A percentile compares a stretch with the other conserved stretches of the same genome.
phyloP scores from a whole-genome alignment of 2,329 filamentous ascomycete species.

The Plectosphaerella sp. region DNA sequence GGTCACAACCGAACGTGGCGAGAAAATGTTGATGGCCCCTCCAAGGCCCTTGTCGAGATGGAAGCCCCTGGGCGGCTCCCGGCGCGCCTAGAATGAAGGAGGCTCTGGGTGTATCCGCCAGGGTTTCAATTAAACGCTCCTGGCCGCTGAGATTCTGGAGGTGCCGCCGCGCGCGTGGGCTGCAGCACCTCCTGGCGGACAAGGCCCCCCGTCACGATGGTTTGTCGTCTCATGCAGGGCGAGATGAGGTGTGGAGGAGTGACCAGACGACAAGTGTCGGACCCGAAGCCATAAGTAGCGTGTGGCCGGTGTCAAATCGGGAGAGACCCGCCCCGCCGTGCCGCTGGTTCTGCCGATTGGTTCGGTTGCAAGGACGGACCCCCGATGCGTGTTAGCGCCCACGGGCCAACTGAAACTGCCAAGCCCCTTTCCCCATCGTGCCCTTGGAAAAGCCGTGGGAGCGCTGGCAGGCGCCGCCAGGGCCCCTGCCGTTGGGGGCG shows the following conservation, averaged over 20 bases:
- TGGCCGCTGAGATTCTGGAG: too few relatives aligned
- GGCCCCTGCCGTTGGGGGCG: too few relatives aligned
- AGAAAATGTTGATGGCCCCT: too few relatives aligned
- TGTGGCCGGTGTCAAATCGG: background rate
- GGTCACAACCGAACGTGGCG: too few relatives aligned
- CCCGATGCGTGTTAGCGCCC: background rate
- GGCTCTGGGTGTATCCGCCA: slow-evolving; percentile 1
- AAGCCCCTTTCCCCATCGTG: background rate
- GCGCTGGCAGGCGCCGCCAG: too few relatives aligned
- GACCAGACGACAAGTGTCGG: background rate
- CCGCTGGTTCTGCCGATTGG: slow-evolving; percentile 2
- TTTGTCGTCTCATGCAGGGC: slow-evolving; percentile 2
- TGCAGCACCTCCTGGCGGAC: background rate
- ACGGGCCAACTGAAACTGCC: slow-evolving; percentile 2
- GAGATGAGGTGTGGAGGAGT: slow-evolving; percentile 1
- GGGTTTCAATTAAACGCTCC: slow-evolving; percentile 1
- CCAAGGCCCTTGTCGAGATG: background rate
- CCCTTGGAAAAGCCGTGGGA: background rate
- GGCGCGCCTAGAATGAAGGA: background rate
- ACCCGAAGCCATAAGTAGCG: background rate
- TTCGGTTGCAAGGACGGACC: background rate
- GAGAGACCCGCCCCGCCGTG: background rate
- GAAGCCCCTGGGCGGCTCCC: background rate
- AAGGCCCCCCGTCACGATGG: slow-evolving; percentile 1
- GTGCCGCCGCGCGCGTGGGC: too few relatives aligned